Base-by-base conservation (phyloP, 2,329 filamentous ascomycete species). In the Fusarium longipes region DNA sequence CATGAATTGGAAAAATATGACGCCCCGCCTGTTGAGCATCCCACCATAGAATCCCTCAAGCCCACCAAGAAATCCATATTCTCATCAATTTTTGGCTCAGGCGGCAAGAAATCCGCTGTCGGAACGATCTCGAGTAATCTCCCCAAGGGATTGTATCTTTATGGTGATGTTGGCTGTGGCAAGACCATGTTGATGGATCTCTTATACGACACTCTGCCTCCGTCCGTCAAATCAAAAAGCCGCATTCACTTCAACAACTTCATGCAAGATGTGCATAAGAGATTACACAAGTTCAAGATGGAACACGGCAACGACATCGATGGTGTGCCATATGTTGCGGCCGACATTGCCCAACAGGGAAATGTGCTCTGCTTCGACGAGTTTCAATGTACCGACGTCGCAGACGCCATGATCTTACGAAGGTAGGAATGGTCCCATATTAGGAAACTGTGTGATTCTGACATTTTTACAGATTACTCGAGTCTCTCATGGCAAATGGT, bases 171-270 rank as follows among this genome's bases (percentile, higher is more conserved):
- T 3, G 96, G 96, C 38, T 96, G 93, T 73, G 96, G 96, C 65
- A 99, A 99, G 84, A 99, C 96, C 4, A 99, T 99, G 96, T 84
- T 99, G 76, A 99, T 99, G 96, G 95, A 99, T 77, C 83, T 99
- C 48, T 97, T 98, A 79, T 97, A 94, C 81, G 94, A 98, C 68
- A 97, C 95, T 0, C 82, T 98, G 22, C 96, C 96, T 1, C 77
- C 82, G 17, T 90, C 91, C 61, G 93, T 98, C 68, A 86, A 84
- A 57, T 88, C 89, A 30, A 97, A 97, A 82, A 96, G 91, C 44
- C 87, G 96, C 45, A 97, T 99, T 74, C 96, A 99, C 82, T 99
- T 99, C 80, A 93, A 98, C 83, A 97, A 97, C 78, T 99, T 99
- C 83, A 99, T 99, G 96, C 96, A 98, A 79, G 92, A 97, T 78